These are phyloP conservation scores for Chaetomium globosum DNA, from an alignment of 2,329 filamentous ascomycete species.

Conservation along the genomic window DNA sequence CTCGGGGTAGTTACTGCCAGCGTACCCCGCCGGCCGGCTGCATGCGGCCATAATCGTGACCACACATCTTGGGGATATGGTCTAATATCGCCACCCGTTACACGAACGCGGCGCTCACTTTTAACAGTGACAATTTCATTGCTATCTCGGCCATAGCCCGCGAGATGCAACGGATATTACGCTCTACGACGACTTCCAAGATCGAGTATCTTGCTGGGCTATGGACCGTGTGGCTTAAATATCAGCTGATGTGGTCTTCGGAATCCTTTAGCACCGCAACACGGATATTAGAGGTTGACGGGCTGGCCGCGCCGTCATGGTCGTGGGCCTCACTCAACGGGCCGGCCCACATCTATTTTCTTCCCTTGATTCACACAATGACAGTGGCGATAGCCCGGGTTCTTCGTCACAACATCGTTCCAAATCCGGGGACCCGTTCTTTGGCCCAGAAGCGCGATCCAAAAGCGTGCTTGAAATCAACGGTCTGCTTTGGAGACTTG, in stretches of 20 bases:
- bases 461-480: neutral
- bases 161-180: neutral
- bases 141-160: neutral
- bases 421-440: neutral
- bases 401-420: neutral
- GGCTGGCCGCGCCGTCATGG: neutral
- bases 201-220: neutral
- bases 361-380: neutral
- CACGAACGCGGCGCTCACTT: neutral
- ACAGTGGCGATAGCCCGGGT: neutral
- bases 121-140: neutral
- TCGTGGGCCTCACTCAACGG: slow-evolving; percentile 1
- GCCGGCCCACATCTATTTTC: neutral
- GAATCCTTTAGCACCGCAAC: neutral
- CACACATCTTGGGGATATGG: neutral
- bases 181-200: neutral
- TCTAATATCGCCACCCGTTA: neutral
- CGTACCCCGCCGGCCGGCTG: too few relatives aligned
- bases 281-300: neutral
- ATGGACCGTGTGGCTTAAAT: neutral
- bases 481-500: neutral
- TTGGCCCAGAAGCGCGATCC: neutral
- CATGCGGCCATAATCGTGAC: too few relatives aligned
- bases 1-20: too few relatives aligned
- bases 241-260: neutral